Percentiles rank a stretch among this genome's conserved stretches.
These are phyloP conservation scores for Bryoerythrophyllum caledonicum DNA, from an alignment of 225 moss, liverwort and hornwort species.

Conservation along the genomic window DNA sequence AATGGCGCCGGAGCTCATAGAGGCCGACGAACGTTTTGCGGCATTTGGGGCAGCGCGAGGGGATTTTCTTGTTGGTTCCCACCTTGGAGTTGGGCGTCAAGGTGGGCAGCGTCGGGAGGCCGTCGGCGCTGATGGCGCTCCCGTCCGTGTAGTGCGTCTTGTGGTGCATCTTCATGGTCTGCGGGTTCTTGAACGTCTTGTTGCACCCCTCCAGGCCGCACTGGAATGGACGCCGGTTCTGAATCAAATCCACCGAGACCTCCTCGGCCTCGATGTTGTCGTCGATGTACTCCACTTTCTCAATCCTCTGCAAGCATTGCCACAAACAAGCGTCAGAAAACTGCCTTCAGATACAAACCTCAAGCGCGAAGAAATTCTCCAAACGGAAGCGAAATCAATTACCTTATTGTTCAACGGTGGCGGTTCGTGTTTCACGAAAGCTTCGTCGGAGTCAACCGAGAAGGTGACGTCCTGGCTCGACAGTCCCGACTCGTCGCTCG, in stretches of 20 bases:
- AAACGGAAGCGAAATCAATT: no score
- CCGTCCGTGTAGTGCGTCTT: background rate
- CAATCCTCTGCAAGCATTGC: conserved; percentile 33
- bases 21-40: background rate
- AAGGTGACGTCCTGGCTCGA: conserved; percentile 20
- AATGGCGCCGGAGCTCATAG: background rate
- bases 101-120: background rate
- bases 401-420: conserved; percentile 53
- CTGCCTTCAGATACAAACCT: background rate
- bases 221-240: background rate
- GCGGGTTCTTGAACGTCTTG: background rate
- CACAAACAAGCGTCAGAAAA: background rate
- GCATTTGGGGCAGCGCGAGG: background rate
- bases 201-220: background rate
- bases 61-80: background rate
- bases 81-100: background rate
- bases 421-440: conserved; percentile 31
- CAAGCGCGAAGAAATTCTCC: background rate
- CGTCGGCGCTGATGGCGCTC: background rate
- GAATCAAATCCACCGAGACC: background rate
- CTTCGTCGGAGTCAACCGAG: conserved; percentile 19
- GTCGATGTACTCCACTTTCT: conserved; percentile 32
- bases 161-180: conserved; percentile 1
- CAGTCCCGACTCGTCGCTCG: conserved; percentile 28
- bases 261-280: conserved; percentile 31